These are phyloP conservation scores for Penicillium nordicum DNA, from an alignment of 2,329 filamentous ascomycete species.

Conservation along the genomic window DNA sequence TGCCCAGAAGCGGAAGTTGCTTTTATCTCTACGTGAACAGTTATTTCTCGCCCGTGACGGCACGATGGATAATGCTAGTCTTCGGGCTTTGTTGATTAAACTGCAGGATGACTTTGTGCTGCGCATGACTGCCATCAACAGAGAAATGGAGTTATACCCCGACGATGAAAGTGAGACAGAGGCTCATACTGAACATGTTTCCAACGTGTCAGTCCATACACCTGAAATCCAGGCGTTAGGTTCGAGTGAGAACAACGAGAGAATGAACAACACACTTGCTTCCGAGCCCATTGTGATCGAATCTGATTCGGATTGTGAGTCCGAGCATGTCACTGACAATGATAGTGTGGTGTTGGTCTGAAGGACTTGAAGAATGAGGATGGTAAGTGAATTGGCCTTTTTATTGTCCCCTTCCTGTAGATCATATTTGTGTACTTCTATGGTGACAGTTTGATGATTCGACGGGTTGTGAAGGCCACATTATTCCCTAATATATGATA, in stretches of 20 bases:
- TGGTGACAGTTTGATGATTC: neutral
- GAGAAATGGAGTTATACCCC: conserved; percentile 21
- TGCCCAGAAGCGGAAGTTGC: conserved; percentile 65
- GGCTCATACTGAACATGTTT: neutral
- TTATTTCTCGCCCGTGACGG: conserved; percentile 66
- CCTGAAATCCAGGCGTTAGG: neutral
- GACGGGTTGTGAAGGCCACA: neutral
- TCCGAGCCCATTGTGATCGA: conserved; percentile 4
- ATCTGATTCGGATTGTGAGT: neutral
- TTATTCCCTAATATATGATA: neutral
- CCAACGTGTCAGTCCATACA: neutral
- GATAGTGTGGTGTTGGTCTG: conserved; percentile 10
- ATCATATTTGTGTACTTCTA: neutral
- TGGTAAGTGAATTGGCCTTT: neutral
- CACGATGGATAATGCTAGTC: conserved; percentile 60
- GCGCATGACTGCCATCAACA: conserved; percentile 66
- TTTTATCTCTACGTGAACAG: conserved; percentile 70
- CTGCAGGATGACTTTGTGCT: conserved; percentile 72
- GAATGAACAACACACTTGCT: neutral
- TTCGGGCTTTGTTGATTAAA: conserved; percentile 62
- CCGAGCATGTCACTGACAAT: neutral
- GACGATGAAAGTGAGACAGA: conserved; percentile 17
- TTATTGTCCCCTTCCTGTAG: neutral
- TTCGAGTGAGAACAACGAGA: neutral
- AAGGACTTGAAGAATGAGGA: neutral